Percentiles rank a stretch among this genome's conserved stretches.
Conservation (phyloP, 179 eudicot species). For the Actinidia arguta region DNA sequence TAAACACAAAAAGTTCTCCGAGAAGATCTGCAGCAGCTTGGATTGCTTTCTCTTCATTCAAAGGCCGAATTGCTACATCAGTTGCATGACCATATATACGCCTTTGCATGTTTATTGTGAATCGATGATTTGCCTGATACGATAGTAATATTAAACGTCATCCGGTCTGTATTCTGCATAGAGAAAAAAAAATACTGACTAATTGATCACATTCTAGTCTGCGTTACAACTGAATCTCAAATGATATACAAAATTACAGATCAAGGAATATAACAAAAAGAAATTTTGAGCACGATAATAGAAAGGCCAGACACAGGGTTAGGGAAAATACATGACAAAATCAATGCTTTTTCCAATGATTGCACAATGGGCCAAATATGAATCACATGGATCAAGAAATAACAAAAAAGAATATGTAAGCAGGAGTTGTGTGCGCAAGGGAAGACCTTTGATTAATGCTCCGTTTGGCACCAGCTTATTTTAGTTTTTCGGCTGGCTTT, state of each 20-base stretch:
- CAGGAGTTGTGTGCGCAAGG: no score
- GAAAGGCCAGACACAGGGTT: background rate
- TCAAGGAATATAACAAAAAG: background rate
- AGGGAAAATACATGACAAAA: background rate
- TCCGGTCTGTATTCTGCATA: background rate
- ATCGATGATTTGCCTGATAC: conserved; percentile 73
- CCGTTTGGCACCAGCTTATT: no score
- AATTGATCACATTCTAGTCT: conserved; percentile 7
- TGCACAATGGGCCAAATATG: background rate
- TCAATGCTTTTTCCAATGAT: background rate
- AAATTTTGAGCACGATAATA: background rate
- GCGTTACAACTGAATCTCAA: background rate
- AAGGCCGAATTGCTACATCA: conserved; percentile 86
- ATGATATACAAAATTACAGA: background rate
- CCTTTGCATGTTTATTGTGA: conserved; percentile 83
- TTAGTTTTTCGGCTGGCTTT: no score
- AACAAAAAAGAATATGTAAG: no score
- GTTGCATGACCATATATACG: conserved; percentile 86
- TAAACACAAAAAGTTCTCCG: conserved; percentile 85
- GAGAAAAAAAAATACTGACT: background rate
- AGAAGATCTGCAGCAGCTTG: conserved; percentile 87
- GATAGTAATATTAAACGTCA: background rate
- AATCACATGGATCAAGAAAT: no score
- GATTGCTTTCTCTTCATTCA: conserved; percentile 91
- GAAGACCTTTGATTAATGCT: no score